These are phyloP conservation scores for Ophiostoma montium DNA, from an alignment of 2,329 filamentous ascomycete species.

Conservation along the genomic window DNA sequence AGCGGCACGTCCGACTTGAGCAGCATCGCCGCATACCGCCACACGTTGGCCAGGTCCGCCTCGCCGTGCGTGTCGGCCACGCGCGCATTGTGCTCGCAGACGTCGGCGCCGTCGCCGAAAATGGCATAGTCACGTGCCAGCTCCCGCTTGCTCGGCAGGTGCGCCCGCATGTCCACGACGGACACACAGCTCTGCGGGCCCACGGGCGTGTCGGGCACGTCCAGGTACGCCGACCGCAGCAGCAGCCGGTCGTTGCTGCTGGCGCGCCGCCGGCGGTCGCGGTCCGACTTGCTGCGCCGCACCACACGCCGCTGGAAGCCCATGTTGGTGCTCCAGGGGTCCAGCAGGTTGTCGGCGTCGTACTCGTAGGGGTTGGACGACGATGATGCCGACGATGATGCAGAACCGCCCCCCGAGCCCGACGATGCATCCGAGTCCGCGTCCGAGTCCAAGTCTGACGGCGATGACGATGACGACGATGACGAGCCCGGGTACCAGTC, in stretches of 20 bases:
- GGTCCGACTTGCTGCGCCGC: constrained; percentile 18
- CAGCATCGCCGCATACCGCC: constrained; percentile 67
- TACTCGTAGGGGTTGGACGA: not conserved
- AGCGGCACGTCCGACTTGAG: constrained; percentile 64
- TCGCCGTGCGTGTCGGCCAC: constrained; percentile 61
- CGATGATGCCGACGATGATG: not conserved
- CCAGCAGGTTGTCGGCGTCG: constrained; percentile 3
- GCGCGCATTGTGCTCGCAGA: constrained; percentile 71
- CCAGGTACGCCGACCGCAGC: constrained; percentile 8
- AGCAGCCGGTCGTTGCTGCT: constrained; percentile 2
- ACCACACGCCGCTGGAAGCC: constrained; percentile 44
- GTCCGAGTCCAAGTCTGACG: constrained; percentile 29
- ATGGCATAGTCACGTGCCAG: constrained; percentile 71
- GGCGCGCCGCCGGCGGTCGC: constrained; percentile 18
- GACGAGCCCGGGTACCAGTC: no score
- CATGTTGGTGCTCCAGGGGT: constrained; percentile 12
- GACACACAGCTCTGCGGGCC: constrained; percentile 54
- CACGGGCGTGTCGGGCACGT: constrained; percentile 4
- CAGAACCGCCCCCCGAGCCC: not conserved
- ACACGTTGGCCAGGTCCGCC: constrained; percentile 63
- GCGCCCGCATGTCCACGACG: constrained; percentile 53
- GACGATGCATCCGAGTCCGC: constrained; percentile 1
- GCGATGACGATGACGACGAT: no score
- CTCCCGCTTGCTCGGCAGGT: constrained; percentile 65
- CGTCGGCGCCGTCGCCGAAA: constrained; percentile 65